These are phyloP conservation scores for Plantago elongata DNA, from an alignment of 257 asterid species.

Conservation along the genomic window DNA sequence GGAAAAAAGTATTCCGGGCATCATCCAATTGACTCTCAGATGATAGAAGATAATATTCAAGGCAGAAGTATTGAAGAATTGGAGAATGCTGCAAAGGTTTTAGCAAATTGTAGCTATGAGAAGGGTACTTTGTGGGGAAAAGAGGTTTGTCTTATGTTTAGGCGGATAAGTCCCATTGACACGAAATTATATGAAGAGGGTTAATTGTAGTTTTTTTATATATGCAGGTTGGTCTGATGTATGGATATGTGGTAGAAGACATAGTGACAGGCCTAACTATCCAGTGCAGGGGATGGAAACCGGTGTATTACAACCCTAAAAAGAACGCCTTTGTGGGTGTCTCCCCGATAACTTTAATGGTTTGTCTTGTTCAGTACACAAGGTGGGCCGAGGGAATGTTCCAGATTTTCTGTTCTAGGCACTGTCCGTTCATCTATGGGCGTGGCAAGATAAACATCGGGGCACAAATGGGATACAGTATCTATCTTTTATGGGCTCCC, in stretches of 20 bases:
- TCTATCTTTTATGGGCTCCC: slow-evolving; percentile 61
- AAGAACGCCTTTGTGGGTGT: slow-evolving; percentile 62
- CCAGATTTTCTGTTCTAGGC: slow-evolving; percentile 67
- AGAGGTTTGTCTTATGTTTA: slow-evolving; percentile 33
- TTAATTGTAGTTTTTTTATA: neutral
- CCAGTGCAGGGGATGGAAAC: slow-evolving; percentile 87
- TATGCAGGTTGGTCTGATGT: slow-evolving; percentile 72
- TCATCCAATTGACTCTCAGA: slow-evolving; percentile 21
- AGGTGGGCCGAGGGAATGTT: slow-evolving; percentile 86
- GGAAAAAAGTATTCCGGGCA: slow-evolving; percentile 34
- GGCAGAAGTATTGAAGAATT: slow-evolving; percentile 40
- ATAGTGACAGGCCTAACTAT: slow-evolving; percentile 71
- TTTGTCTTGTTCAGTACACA: slow-evolving; percentile 59
- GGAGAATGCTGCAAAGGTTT: slow-evolving; percentile 44
- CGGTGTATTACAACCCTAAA: slow-evolving; percentile 55
- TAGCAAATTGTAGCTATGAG: slow-evolving; percentile 63
- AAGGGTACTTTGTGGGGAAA: slow-evolving; percentile 76
- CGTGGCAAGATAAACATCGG: slow-evolving; percentile 45
- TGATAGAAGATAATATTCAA: slow-evolving; percentile 13
- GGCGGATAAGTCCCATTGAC: neutral
- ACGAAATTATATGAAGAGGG: neutral
- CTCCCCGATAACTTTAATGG: slow-evolving; percentile 53
- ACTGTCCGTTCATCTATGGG: slow-evolving; percentile 61
- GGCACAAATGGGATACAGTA: slow-evolving; percentile 67
- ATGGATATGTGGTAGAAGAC: slow-evolving; percentile 81